Conservation (phyloP, 1,284 basidiomycete genomes). For the Rhodotorula sp. region DNA sequence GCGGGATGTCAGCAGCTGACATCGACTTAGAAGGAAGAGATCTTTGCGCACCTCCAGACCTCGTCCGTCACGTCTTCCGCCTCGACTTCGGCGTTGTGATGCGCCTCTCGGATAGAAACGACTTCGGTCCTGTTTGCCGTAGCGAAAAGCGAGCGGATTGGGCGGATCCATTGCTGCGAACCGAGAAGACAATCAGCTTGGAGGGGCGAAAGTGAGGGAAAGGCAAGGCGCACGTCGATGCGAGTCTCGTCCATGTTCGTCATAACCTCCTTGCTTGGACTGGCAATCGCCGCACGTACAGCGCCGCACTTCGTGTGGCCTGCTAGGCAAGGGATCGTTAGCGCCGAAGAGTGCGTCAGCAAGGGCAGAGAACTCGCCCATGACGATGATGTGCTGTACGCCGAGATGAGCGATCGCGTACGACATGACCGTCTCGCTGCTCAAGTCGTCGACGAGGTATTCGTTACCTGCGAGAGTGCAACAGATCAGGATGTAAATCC, state of each 20-base stretch:
- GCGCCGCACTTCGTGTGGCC: slow-evolving; percentile 37
- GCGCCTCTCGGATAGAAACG: slow-evolving; percentile 23
- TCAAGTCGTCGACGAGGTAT: slow-evolving; percentile 71
- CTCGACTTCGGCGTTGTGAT: background rate
- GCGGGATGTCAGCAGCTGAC: background rate
- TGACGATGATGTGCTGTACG: slow-evolving; percentile 33
- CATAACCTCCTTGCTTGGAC: background rate
- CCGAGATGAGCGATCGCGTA: slow-evolving; percentile 34
- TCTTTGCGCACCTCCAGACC: slow-evolving; percentile 18
- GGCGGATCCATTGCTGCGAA: slow-evolving; percentile 31
- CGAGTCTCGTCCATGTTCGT: slow-evolving; percentile 22
- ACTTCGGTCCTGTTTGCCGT: slow-evolving; percentile 29
- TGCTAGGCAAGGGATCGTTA: background rate
- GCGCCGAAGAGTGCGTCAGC: background rate
- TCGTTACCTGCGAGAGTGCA: slow-evolving; percentile 8
- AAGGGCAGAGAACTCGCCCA: slow-evolving; percentile 3
- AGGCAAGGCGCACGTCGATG: slow-evolving; percentile 6
- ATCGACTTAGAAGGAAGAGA: background rate
- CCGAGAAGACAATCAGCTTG: too few relatives aligned
- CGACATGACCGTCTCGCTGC: slow-evolving; percentile 53
- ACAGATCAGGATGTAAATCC: background rate
- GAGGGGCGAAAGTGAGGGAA: background rate
- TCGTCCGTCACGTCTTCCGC: slow-evolving; percentile 17
- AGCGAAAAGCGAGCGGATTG: slow-evolving; percentile 27
- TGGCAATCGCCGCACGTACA: slow-evolving; percentile 30